phyloP scores from a whole-genome alignment of 2,329 filamentous ascomycete genomes.

The Beauveria scarabaeidicola region DNA sequence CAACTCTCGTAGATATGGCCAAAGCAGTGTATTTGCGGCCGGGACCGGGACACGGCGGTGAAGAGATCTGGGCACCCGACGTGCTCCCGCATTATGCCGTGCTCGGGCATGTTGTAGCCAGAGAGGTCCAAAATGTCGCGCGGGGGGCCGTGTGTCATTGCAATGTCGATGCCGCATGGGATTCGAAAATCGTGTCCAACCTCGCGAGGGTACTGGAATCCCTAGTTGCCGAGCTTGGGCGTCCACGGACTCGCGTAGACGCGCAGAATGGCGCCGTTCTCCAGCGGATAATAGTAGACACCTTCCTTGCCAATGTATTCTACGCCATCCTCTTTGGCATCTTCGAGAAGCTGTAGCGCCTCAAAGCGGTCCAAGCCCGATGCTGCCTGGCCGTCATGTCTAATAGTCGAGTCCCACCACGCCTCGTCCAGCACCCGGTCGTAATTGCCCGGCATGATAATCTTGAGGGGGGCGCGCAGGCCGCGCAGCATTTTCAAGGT shows the following conservation, averaged over 20 bases:
- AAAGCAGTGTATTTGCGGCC: conserved; percentile 45
- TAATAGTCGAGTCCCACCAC: conserved; percentile 16
- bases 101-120: conserved; percentile 4
- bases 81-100: conserved; percentile 16
- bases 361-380: conserved; percentile 24
- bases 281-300: conserved; percentile 35
- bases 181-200: conserved; percentile 31
- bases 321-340: conserved; percentile 31
- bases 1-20: conserved; percentile 53
- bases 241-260: conserved; percentile 49
- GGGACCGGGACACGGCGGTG: conserved; percentile 32
- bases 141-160: conserved; percentile 48
- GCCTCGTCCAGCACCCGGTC: conserved; percentile 35
- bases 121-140: conserved; percentile 40
- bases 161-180: conserved; percentile 32
- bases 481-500: conserved; percentile 33
- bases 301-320: conserved; percentile 42
- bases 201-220: conserved; percentile 37
- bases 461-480: conserved; percentile 41
- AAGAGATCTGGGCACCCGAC: conserved; percentile 39
- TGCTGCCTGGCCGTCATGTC: too few relatives aligned
- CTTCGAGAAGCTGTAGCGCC: conserved; percentile 29
- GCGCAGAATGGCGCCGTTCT: conserved; percentile 39
- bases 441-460: conserved; percentile 49
- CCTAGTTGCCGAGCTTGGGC: conserved; percentile 36